Evolutionary conservation across 805 yeast genomes (phyloP).

Genomic region (Lachancea quebecensis): DNA sequence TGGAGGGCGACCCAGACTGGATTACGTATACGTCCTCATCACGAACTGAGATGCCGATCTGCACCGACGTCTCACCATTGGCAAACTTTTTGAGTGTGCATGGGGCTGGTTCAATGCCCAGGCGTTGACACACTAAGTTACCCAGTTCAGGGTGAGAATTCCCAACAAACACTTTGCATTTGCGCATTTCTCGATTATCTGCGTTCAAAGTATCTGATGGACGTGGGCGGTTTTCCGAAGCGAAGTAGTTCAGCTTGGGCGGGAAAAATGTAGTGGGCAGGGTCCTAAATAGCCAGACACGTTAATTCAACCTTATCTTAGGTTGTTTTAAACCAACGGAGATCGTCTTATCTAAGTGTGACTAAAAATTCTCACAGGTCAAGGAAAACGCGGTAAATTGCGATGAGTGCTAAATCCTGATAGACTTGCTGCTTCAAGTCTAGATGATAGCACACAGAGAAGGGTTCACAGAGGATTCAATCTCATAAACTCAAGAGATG

Average conservation of each 20-base stretch:
- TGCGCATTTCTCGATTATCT: constrained; percentile 56
- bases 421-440: neutral
- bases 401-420: neutral
- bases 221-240: neutral
- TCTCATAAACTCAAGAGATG: neutral
- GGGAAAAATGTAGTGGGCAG: neutral
- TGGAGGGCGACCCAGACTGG: constrained; percentile 80
- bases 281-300: neutral
- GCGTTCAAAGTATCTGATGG: neutral
- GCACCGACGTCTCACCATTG: constrained; percentile 96
- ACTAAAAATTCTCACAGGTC: neutral
- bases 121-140: constrained; percentile 74
- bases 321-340: neutral
- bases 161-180: constrained; percentile 95
- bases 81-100: constrained; percentile 87
- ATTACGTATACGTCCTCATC: constrained; percentile 95
- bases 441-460: neutral
- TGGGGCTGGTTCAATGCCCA: constrained; percentile 92
- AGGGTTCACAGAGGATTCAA: neutral
- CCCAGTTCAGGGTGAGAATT: constrained; percentile 96
- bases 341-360: neutral
- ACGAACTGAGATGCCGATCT: constrained; percentile 88
- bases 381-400: neutral
- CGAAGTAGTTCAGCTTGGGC: neutral
- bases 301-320: neutral